phyloP scores from a whole-genome alignment of 768 basidiomycete genomes.

The Cyathus striatus region DNA sequence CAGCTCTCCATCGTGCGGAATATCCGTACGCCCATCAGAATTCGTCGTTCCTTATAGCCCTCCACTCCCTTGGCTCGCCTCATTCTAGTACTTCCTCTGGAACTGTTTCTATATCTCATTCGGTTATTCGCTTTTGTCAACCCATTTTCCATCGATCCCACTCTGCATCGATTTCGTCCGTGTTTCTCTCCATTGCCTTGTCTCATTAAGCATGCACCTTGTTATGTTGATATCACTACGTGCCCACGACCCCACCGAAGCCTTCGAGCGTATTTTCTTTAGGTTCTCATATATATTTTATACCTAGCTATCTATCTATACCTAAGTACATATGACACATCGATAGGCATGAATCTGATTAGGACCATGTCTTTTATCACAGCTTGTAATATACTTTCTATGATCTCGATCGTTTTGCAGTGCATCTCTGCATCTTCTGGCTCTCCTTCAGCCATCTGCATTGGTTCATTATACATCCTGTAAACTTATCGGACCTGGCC shows the following conservation, averaged over 20 bases:
- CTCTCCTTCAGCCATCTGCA: not conserved
- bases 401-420: constrained; percentile 6
- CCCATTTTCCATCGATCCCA: not conserved
- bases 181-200: constrained; percentile 14
- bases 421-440: not conserved
- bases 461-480: too few species aligned
- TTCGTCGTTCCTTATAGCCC: constrained; percentile 14
- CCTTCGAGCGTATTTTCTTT: constrained; percentile 8
- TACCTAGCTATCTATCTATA: constrained; percentile 30
- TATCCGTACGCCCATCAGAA: constrained; percentile 14
- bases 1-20: constrained; percentile 15
- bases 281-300: constrained; percentile 32
- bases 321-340: constrained; percentile 32
- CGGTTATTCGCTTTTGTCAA: constrained; percentile 7
- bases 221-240: not conserved
- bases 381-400: constrained; percentile 1
- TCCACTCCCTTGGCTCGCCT: constrained; percentile 9
- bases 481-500: too few species aligned
- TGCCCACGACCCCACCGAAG: not conserved
- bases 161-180: not conserved
- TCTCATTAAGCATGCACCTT: not conserved
- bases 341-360: constrained; percentile 10
- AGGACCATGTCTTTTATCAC: not conserved
- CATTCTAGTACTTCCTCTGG: constrained; percentile 5
- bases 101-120: constrained; percentile 12